Conservation (phyloP, 768 basidiomycete genomes). For the Amanita rimosa region DNA sequence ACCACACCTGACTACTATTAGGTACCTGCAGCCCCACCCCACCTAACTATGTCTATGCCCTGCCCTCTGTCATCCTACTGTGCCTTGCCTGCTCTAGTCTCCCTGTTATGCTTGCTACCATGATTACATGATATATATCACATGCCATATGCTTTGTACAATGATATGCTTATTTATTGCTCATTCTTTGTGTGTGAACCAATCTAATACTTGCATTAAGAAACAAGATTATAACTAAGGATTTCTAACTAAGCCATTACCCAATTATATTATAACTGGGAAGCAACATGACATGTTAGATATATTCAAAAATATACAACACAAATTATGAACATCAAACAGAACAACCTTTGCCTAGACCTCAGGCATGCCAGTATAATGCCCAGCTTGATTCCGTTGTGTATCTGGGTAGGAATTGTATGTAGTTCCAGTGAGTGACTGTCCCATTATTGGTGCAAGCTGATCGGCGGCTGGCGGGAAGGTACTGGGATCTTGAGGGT, state of each 20-base stretch:
- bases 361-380: slow-evolving; percentile 2
- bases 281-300: neutral
- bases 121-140: neutral
- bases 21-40: neutral
- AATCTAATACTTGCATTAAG: neutral
- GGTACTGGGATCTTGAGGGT: slow-evolving; percentile 2
- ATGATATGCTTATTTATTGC: neutral
- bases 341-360: neutral
- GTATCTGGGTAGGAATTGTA: neutral
- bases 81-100: neutral
- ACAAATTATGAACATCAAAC: neutral
- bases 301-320: neutral
- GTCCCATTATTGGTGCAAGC: neutral
- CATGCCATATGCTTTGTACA: neutral
- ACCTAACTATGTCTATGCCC: neutral
- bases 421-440: neutral
- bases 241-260: neutral
- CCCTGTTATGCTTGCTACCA: neutral
- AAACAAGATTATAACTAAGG: neutral
- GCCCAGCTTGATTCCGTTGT: neutral
- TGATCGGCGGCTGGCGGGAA: neutral
- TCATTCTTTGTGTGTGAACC: neutral
- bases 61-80: neutral
- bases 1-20: neutral
- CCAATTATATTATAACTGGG: neutral